phyloP scores from a whole-genome alignment of 1,284 basidiomycete genomes.

The Trametes polyzona region DNA sequence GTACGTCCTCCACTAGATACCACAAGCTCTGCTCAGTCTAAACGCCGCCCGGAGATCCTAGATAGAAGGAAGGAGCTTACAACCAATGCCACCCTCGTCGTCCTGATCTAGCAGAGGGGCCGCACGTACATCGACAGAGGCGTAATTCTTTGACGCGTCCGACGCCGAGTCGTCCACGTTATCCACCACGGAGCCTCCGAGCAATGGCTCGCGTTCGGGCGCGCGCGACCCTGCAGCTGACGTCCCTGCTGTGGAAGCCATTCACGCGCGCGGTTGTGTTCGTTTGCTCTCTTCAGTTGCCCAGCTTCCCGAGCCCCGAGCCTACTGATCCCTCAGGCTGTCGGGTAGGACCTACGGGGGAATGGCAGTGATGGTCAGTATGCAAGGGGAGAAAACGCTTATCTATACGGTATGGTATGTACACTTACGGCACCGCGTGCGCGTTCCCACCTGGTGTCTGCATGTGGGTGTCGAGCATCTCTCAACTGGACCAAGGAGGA shows the following conservation, averaged over 20 bases:
- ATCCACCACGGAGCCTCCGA: not conserved
- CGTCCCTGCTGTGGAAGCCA: not conserved
- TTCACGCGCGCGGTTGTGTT: too few relatives aligned
- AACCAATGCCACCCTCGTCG: not conserved
- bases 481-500: not conserved
- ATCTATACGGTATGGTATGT: not conserved
- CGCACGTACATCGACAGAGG: constrained; percentile 15
- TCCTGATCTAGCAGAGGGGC: constrained; percentile 4
- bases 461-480: not conserved
- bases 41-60: not conserved
- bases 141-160: constrained; percentile 11
- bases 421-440: not conserved
- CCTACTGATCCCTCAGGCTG: too few relatives aligned
- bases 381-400: not conserved
- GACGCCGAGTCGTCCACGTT: not conserved
- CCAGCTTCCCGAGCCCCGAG: too few relatives aligned
- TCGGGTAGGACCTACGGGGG: too few relatives aligned
- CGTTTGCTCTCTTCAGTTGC: too few relatives aligned
- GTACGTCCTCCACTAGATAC: constrained; percentile 12
- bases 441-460: too few relatives aligned
- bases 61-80: not conserved
- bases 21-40: not conserved
- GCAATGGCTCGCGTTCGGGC: constrained; percentile 16
- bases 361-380: not conserved
- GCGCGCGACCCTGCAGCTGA: constrained; percentile 1